Base-by-base conservation (phyloP, 2,329 filamentous ascomycete species). In the Cladophialophora psammophila region DNA sequence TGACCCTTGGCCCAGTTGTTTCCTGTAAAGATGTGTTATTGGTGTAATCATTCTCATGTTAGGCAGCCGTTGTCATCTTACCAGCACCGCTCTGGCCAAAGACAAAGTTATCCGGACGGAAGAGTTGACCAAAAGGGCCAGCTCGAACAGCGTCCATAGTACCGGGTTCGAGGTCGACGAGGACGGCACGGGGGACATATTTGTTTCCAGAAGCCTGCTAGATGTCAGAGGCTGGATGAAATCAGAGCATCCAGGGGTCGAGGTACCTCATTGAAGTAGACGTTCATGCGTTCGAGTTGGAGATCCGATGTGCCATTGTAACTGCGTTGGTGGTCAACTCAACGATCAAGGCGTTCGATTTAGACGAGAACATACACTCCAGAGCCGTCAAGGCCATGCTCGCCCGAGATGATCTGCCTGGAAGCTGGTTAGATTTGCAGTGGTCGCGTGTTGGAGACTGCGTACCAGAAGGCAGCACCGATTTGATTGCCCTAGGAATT, bases 1-100 rank as follows among this genome's bases (percentile, higher is more conserved):
- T 99, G 95, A 86, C 95, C 95, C 91, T 98, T 99, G 84, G 95
- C 95, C 95, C 95, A 99, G 90, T 98, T 98, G 93, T 99, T 99
- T 85, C 72, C 72, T 73, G 54, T 34, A 45, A 31, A 42, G 50
- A 31, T 12, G 26, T 68, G 62, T 72, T 69, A 69, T 57, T 65
- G 50, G 20, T 55, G n/a, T 59, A 15, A 34, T 58, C 38, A 59
- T 59, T 42, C 18, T 55, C 36, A 20, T 63, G 20, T 12, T 20
- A 7, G 5, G 15, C 1, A 18, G 35, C 56, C 10, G 54, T 34
- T 9, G 15, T 52, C 45, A 9, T 67, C 72, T 68, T 72, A 73
- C 95, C 95, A 82, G 95, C 95, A 88, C 95, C 94, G 77, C 95
- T 98, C 87, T 98, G 95, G 77, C 95, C 95, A 83, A 98, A 98